phyloP scores from a whole-genome alignment of 768 basidiomycete genomes.

The Pleurotus platypus region DNA sequence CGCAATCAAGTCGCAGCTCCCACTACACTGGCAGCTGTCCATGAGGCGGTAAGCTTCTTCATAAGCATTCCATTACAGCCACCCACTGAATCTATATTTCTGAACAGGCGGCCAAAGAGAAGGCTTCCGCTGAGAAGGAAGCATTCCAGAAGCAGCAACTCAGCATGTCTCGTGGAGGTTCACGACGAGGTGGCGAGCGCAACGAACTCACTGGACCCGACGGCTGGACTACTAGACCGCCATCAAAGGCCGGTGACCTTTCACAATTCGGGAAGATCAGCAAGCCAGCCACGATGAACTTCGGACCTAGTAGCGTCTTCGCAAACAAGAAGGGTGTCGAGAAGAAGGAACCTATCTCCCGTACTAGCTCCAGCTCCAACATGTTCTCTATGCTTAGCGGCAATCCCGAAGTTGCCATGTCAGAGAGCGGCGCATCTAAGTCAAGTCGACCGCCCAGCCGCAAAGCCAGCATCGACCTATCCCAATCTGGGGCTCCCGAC shows the following conservation, averaged over 20 bases:
- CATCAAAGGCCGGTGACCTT: conserved; percentile 80
- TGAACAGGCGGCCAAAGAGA: conserved; percentile 76
- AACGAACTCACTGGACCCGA: conserved; percentile 62
- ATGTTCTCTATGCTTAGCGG: conserved; percentile 87
- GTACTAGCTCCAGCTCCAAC: conserved; percentile 76
- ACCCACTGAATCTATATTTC: neutral
- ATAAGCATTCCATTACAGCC: neutral
- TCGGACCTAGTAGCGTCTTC: conserved; percentile 87
- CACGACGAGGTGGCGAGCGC: conserved; percentile 79
- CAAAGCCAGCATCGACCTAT: conserved; percentile 50
- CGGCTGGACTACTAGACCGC: conserved; percentile 82
- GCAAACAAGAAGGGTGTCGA: conserved; percentile 60
- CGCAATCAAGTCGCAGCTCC: conserved; percentile 76
- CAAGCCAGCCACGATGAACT: conserved; percentile 60
- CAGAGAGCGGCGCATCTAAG: conserved; percentile 42
- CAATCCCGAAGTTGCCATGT: conserved; percentile 51
- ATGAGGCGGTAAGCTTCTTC: conserved; percentile 64
- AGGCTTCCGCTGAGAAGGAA: conserved; percentile 61
- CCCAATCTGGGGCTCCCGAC: conserved; percentile 41
- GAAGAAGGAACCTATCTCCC: conserved; percentile 73
- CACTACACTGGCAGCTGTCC: conserved; percentile 84
- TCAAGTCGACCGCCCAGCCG: conserved; percentile 47
- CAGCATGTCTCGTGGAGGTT: conserved; percentile 88
- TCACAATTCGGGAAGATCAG: conserved; percentile 87
- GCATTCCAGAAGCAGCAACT: conserved; percentile 49